Base-by-base conservation (phyloP, 805 yeast genomes). In the Candida anglica region DNA sequence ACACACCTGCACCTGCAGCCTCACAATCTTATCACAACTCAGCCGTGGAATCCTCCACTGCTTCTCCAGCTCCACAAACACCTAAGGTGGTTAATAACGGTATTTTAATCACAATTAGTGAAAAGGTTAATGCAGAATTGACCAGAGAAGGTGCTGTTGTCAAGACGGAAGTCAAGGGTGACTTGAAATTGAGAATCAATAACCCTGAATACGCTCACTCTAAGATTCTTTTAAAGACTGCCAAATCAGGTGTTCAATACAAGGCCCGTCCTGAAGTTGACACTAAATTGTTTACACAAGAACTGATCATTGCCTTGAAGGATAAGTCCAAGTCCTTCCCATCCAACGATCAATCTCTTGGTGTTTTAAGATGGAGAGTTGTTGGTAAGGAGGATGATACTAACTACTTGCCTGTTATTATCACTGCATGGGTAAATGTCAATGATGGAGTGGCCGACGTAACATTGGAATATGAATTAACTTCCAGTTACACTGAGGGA, bases 181-280 rank as follows among this genome's bases (percentile, higher is more conserved):
- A 85, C 47, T 69, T 91, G 47, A 95, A 87, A 61, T 68, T 93
- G 54, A 81, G 96, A 56, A 79, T 93, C 43, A 88, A 83, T 56
- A 76, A 88, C 50, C 67, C 83, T n/a, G 75, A 71, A 25, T 69
- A 81, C 44, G 79, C 94, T 10, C 74, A 73, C 46, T 75, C 87
- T 36, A 76, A 75, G 53, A 71, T 93, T 39, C 52, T 73, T 41
- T 64, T 89, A 43, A 58, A 66, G 27, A 67, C 61, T 15, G 71
- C 73, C 19, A 61, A 66, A 27, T 60, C 71, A 11, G 77, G 65
- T 43, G 66, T 79, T 29, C 88, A 82, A 53, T 93, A 76, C 68
- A 89, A 89, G 60, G 88, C 98, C 11, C 96, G 93, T 67, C 98
- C 98, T 43, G 89, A 91, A 56, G 94, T 93, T 44, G 97, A 93